Evolutionary conservation across 2,329 filamentous ascomycete species (phyloP).

Genomic region (Chrysosporium keratinophilum): DNA sequence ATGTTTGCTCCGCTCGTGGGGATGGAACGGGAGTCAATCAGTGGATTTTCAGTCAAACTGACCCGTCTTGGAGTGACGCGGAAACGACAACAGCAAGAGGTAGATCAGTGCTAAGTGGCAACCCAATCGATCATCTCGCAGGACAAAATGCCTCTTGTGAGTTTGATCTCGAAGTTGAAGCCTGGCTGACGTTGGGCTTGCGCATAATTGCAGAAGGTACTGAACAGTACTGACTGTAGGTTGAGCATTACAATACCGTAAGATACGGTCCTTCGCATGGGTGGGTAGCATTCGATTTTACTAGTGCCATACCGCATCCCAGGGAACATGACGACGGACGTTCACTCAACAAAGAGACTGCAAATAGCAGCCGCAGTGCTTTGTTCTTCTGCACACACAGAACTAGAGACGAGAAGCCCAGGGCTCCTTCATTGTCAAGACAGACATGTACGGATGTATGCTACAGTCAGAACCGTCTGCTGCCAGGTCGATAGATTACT

Average conservation of each 20-base stretch:
- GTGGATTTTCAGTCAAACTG: constrained; percentile 7
- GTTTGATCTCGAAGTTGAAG: constrained; percentile 4
- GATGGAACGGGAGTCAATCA: constrained; percentile 1
- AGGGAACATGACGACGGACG: not conserved
- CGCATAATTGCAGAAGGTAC: not conserved
- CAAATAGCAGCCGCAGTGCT: too few relatives aligned
- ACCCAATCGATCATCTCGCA: not conserved
- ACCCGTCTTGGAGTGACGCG: constrained; percentile 2
- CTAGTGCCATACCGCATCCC: constrained; percentile 3
- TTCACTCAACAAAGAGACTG: too few relatives aligned
- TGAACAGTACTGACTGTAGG: not conserved
- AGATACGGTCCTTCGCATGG: constrained; percentile 1
- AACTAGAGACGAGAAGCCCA: too few relatives aligned
- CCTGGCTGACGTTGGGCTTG: not conserved
- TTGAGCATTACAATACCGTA: constrained; percentile 1
- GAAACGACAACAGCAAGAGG: not conserved
- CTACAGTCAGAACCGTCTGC: too few relatives aligned
- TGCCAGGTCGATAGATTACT: not conserved
- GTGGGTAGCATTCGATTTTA: constrained; percentile 11
- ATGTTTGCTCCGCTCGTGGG: not conserved
- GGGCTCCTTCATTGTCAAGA: too few relatives aligned
- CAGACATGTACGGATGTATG: too few relatives aligned
- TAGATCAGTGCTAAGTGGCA: not conserved
- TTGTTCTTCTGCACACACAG: too few relatives aligned
- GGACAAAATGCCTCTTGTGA: not conserved